phyloP scores from a whole-genome alignment of 2,329 filamentous ascomycete genomes.

The Colletotrichum agaves region DNA sequence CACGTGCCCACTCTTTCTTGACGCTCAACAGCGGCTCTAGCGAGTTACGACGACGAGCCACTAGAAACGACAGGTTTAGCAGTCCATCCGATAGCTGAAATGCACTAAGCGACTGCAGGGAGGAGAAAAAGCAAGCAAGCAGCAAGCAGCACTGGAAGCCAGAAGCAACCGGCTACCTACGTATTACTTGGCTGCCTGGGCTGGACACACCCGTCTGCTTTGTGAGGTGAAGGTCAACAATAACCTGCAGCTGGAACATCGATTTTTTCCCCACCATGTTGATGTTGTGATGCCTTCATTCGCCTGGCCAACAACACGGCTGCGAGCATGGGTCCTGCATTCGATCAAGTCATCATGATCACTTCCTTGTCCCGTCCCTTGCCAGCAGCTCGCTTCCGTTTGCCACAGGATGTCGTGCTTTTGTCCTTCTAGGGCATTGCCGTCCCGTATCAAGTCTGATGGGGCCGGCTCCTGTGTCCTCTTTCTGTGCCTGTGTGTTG shows the following conservation, averaged over 20 bases:
- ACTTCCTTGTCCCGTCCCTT: constrained; percentile 11
- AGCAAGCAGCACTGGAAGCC: constrained; percentile 2
- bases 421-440: constrained; percentile 8
- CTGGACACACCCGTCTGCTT: background rate
- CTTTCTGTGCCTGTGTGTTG: background rate
- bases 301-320: constrained; percentile 35
- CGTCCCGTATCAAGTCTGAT: background rate
- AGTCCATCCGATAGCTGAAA: background rate
- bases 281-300: constrained; percentile 24
- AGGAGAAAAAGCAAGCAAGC: constrained; percentile 15
- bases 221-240: constrained; percentile 12
- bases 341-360: constrained; percentile 20
- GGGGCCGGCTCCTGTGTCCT: background rate
- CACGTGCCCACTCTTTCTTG: constrained; percentile 35
- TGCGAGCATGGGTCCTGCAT: constrained; percentile 27
- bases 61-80: background rate
- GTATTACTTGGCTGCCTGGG: too few species aligned
- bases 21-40: constrained; percentile 25
- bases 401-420: constrained; percentile 32
- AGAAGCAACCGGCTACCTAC: background rate
- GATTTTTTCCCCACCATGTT: background rate
- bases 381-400: constrained; percentile 3
- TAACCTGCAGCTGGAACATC: background rate
- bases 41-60: background rate
- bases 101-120: constrained; percentile 22